phyloP scores from a whole-genome alignment of 2,329 filamentous ascomycete species.

The Trichoderma citrinoviride region DNA sequence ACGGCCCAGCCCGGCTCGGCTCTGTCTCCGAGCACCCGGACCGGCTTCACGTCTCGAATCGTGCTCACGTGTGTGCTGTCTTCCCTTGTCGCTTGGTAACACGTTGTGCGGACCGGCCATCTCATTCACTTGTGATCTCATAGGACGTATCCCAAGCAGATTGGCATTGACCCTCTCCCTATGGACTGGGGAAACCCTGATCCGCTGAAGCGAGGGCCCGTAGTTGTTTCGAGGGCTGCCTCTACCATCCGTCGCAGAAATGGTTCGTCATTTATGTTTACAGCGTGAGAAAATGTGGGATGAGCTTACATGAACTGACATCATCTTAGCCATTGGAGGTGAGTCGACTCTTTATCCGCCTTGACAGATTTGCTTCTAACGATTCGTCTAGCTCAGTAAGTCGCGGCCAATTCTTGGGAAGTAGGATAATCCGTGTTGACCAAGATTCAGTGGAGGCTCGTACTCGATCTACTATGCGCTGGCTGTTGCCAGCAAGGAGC shows the following conservation, averaged over 20 bases:
- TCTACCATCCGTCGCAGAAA: conserved; percentile 79
- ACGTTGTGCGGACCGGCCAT: background rate
- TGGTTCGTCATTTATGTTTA: conserved; percentile 49
- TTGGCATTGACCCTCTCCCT: conserved; percentile 85
- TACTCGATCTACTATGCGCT: conserved; percentile 96
- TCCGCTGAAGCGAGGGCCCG: conserved; percentile 72
- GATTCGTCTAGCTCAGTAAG: conserved; percentile 38
- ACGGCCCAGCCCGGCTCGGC: conserved; percentile 21
- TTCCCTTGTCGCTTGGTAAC: background rate
- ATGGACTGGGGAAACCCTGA: conserved; percentile 85
- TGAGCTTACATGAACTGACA: background rate
- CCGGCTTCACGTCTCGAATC: conserved; percentile 53
- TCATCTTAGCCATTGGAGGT: conserved; percentile 55
- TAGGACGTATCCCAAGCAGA: conserved; percentile 87
- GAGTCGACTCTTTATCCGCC: conserved; percentile 28
- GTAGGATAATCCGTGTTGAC: background rate
- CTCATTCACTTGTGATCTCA: background rate
- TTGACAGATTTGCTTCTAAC: background rate
- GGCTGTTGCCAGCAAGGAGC: conserved; percentile 85
- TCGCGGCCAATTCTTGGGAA: background rate
- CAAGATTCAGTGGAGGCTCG: conserved; percentile 65
- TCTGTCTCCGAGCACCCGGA: conserved; percentile 38
- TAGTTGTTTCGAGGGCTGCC: conserved; percentile 76
- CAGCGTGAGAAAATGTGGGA: background rate
- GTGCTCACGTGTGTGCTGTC: conserved; percentile 48